phyloP scores from a whole-genome alignment of 2,329 filamentous ascomycete species.

The Didymella arachidicola region DNA sequence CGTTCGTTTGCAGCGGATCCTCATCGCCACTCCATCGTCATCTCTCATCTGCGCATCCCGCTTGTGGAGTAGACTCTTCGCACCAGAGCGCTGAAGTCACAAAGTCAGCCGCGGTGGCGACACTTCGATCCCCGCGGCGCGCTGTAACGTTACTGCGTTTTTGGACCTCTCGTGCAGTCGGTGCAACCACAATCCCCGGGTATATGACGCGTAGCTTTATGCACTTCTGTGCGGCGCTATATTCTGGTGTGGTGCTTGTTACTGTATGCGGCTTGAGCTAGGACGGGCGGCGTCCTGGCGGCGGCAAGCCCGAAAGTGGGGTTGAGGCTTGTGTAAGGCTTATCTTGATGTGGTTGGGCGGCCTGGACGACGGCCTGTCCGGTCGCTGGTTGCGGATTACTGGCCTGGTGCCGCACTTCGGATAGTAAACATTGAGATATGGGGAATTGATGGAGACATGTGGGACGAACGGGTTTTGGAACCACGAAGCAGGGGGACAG shows the following conservation, averaged over 20 bases:
- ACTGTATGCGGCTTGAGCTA: neutral
- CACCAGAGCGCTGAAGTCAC: neutral
- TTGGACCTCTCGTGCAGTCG: neutral
- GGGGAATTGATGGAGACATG: neutral
- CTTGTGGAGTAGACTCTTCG: neutral
- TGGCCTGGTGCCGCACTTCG: neutral
- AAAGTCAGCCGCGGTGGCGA: neutral
- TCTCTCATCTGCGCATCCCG: neutral
- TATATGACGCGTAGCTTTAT: neutral
- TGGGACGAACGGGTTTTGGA: neutral
- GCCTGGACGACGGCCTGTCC: neutral
- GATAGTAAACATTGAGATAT: neutral
- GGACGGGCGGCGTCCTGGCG: neutral
- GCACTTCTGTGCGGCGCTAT: neutral
- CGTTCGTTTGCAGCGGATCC: neutral
- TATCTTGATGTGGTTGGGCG: neutral
- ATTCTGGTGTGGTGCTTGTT: neutral
- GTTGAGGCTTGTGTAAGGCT: slow-evolving; percentile 1
- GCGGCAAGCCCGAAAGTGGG: neutral
- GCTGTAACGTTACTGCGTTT: neutral
- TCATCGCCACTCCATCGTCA: neutral
- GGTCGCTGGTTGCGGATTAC: neutral
- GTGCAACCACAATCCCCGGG: neutral
- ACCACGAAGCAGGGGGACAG: neutral
- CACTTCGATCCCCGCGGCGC: neutral